Percentiles rank a stretch among this genome's conserved stretches.
phyloP scores from a whole-genome alignment of 805 yeast genomes.

The Starmerella scarabaei region DNA sequence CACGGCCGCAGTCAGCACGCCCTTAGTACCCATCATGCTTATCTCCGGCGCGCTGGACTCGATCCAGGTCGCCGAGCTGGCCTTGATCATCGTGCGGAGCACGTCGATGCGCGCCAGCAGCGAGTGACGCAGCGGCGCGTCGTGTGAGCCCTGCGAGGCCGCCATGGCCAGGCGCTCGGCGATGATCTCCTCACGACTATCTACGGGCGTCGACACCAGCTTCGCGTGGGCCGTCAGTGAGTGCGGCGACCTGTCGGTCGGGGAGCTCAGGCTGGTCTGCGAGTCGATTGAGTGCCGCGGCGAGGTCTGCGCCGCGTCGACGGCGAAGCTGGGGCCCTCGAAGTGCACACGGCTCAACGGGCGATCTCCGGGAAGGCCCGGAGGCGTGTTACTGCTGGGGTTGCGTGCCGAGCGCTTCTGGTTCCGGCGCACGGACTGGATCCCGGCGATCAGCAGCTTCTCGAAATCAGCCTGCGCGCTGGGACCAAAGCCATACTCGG shows the following conservation, averaged over 20 bases:
- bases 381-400: not conserved
- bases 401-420: conserved; percentile 29
- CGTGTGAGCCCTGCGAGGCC: not conserved
- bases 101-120: conserved; percentile 12
- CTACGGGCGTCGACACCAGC: not conserved
- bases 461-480: conserved; percentile 62
- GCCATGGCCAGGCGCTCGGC: not conserved
- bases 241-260: not conserved
- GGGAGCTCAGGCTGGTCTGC: not conserved
- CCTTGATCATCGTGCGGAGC: conserved; percentile 11
- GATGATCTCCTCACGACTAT: not conserved
- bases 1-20: conserved; percentile 14
- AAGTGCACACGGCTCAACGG: too few relatives aligned
- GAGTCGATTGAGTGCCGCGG: too few relatives aligned
- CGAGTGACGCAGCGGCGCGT: conserved; percentile 10
- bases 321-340: not conserved
- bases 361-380: too few relatives aligned
- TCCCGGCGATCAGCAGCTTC: conserved; percentile 80
- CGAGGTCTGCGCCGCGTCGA: too few relatives aligned
- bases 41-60: conserved; percentile 6
- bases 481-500: conserved; percentile 61
- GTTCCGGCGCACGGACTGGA: conserved; percentile 84
- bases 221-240: not conserved
- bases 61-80: conserved; percentile 12
- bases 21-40: conserved; percentile 10